Base-by-base conservation (phyloP, 2,329 filamentous ascomycete species). In the Aspergillus intermedius region DNA sequence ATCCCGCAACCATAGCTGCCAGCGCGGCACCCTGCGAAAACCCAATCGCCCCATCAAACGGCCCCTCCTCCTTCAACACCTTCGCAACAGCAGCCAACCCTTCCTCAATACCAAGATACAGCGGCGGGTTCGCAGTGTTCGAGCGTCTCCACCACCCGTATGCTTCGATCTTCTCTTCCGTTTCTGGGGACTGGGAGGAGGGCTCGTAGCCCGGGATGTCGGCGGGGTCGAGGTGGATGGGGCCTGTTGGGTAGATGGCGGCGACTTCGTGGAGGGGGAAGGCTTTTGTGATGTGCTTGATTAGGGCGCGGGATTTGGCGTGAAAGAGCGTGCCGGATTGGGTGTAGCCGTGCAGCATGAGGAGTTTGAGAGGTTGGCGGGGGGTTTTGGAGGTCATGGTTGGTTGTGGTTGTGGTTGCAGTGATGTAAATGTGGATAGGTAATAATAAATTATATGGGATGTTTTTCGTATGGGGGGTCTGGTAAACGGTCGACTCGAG, bases 301-400 rank as follows among this genome's bases (percentile, higher is more conserved):
- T 82, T 1, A 96, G 76, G 9, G 88, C 88, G 67, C 89, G 87
- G 42, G 88, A 94, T 74, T 96, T 96, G 67, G 85, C 81, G 65
- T 82, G 85, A 79, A 96, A 96, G 54, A 90, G 76, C 3, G 84
- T 70, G 3, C 91, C 90, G 23, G 88, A 94, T 76, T 97, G 91
- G 6, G 91, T 95, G 79, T 84, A 96, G 69, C 91, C 87, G 61
- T 91, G 87, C 23, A 91, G 77, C 85, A 90, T 88, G 41, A 91
- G 75, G 54, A 91, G 83, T 68, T 83, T 88, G 48, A 76, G 65
- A 6, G 68, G 65, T 40, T 62, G 53, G 40, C 59, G 59, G 45
- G 51, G 47, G 12, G 28, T 17, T 41, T 21, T 44, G 34, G 35
- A 25, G 21, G 2, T 46, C 45, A 21, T 40, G 17, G 37, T 10